phyloP scores from a whole-genome alignment of 2,329 filamentous ascomycete species.

The Xylaria sp. region DNA sequence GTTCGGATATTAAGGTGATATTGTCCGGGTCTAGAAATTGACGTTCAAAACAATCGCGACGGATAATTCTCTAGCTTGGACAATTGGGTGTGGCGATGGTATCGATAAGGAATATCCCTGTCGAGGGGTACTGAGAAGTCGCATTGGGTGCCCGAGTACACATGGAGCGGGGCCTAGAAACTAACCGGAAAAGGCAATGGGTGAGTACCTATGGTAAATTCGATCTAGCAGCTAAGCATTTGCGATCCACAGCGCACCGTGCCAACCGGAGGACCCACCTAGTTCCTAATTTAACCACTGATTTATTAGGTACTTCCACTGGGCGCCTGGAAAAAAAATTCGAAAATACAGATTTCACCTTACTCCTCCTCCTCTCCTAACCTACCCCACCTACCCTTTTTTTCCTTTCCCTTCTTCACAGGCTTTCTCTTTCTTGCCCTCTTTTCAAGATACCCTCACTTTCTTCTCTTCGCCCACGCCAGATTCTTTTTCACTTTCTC shows the following conservation, averaged over 20 bases:
- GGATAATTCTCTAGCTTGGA: neutral
- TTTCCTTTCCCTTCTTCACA: slow-evolving; percentile 40
- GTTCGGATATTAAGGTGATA: too few species aligned
- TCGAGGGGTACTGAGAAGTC: neutral
- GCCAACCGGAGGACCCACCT: slow-evolving; percentile 12
- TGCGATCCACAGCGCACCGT: slow-evolving; percentile 17
- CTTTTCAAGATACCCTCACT: slow-evolving; percentile 48
- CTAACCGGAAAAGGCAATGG: slow-evolving; percentile 1
- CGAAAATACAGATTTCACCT: slow-evolving; percentile 45
- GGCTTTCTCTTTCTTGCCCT: slow-evolving; percentile 43
- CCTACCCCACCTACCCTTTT: slow-evolving; percentile 48
- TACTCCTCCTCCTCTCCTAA: slow-evolving; percentile 40
- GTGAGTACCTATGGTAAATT: neutral
- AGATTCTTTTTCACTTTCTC: slow-evolving; percentile 36
- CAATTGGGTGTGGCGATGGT: neutral
- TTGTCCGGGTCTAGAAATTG: too few species aligned
- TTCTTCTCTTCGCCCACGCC: slow-evolving; percentile 36
- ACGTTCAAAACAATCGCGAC: neutral
- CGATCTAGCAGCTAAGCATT: neutral
- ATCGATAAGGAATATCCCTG: slow-evolving; percentile 40
- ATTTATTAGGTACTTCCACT: too few species aligned
- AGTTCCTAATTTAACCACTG: slow-evolving; percentile 13
- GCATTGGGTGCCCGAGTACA: too few species aligned
- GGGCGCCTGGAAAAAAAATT: slow-evolving; percentile 41
- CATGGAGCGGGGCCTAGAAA: too few species aligned